Evolutionary conservation across 306 rosid genomes (phyloP).

Genomic region (Rosa rugosa): DNA sequence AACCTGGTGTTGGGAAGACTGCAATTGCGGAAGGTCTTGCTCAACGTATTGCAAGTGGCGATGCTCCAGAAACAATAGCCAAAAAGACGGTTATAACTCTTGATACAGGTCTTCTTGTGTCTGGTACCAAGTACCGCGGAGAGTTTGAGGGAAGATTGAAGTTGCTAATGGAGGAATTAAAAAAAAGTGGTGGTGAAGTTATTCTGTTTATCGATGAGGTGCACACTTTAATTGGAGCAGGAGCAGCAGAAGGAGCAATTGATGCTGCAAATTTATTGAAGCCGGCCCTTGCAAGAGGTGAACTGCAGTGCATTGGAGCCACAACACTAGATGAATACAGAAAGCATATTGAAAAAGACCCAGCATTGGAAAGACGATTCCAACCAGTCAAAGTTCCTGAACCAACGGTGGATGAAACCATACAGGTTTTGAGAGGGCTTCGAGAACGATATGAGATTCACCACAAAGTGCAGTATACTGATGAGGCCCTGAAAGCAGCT

Average conservation of each 20-base stretch:
- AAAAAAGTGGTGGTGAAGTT: constrained; percentile 79
- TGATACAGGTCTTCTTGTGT: constrained; percentile 92
- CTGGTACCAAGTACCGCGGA: constrained; percentile 97
- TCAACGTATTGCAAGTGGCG: constrained; percentile 78
- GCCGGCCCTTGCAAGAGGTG: constrained; percentile 98
- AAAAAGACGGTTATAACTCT: constrained; percentile 92
- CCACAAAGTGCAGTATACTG: constrained; percentile 92
- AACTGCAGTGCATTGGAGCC: constrained; percentile 94
- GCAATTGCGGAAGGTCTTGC: constrained; percentile 97
- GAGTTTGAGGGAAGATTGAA: constrained; percentile 91
- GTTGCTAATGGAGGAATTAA: constrained; percentile 95
- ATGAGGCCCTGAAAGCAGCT: constrained; percentile 82
- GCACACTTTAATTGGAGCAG: constrained; percentile 89
- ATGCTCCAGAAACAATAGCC: constrained; percentile 89
- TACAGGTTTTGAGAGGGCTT: constrained; percentile 78
- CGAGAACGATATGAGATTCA: constrained; percentile 89
- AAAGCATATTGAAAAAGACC: constrained; percentile 89
- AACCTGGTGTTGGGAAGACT: constrained; percentile 97
- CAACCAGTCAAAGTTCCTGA: constrained; percentile 93
- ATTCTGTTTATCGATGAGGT: constrained; percentile 90
- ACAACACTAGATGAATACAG: constrained; percentile 93
- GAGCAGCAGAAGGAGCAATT: constrained; percentile 96
- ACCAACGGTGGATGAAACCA: constrained; percentile 83
- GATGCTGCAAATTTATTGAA: constrained; percentile 90
- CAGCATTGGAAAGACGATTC: constrained; percentile 89